Conservation (phyloP, 2,329 filamentous ascomycete genomes). For the Phyllosticta ampelicida region DNA sequence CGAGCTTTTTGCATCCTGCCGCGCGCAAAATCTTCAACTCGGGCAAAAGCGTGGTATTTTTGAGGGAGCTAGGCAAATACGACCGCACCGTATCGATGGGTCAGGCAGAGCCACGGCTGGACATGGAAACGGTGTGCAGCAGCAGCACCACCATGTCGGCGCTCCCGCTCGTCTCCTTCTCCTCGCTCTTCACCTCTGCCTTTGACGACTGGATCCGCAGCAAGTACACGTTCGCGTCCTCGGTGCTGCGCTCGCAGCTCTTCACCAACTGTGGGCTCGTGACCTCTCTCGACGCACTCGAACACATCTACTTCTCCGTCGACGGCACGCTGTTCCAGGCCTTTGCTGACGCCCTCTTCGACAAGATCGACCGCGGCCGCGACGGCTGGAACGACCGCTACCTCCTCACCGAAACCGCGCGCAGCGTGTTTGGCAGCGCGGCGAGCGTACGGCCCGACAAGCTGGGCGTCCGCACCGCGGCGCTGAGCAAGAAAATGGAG, state of each 20-base stretch:
- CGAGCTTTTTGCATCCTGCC: constrained; percentile 61
- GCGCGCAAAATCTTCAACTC: constrained; percentile 68
- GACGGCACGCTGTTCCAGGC: constrained; percentile 58
- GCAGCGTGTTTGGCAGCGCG: constrained; percentile 53
- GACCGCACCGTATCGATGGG: constrained; percentile 14
- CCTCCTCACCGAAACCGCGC: constrained; percentile 64
- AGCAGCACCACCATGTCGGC: constrained; percentile 24
- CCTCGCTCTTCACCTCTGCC: constrained; percentile 59
- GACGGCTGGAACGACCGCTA: constrained; percentile 70
- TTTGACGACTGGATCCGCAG: constrained; percentile 69
- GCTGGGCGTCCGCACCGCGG: constrained; percentile 46
- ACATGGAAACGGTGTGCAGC: constrained; percentile 45
- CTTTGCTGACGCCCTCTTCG: constrained; percentile 62
- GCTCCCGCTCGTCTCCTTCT: constrained; percentile 52
- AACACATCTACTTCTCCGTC: constrained; percentile 63
- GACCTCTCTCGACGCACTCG: constrained; percentile 53
- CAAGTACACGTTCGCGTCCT: constrained; percentile 60
- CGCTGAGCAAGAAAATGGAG: constrained; percentile 37
- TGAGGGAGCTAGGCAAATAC: constrained; percentile 49
- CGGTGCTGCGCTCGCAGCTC: constrained; percentile 53
- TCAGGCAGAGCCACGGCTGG: constrained; percentile 36
- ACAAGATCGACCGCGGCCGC: constrained; percentile 54
- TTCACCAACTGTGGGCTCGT: constrained; percentile 59
- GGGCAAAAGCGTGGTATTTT: constrained; percentile 77
- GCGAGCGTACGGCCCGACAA: constrained; percentile 47